Evolutionary conservation across 768 basidiomycete species (phyloP).

Genomic region (Amanita rimosa): DNA sequence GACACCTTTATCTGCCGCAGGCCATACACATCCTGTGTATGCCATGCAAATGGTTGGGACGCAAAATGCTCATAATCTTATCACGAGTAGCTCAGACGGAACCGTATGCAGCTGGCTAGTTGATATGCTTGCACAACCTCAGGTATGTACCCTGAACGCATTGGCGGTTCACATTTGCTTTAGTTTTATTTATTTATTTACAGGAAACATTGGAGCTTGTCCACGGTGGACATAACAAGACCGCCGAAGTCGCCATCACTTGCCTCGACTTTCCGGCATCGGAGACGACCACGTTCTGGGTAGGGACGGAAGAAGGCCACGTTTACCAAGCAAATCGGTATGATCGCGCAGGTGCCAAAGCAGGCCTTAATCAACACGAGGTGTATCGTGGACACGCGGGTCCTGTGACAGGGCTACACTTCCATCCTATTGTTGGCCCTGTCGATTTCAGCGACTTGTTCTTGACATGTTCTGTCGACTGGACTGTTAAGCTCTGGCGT

Average conservation of each 20-base stretch:
- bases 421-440: constrained; percentile 85
- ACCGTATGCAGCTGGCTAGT: constrained; percentile 96
- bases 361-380: constrained; percentile 88
- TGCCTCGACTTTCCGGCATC: constrained; percentile 90
- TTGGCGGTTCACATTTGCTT: not conserved
- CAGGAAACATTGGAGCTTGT: constrained; percentile 91
- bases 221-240: constrained; percentile 90
- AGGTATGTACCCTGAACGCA: constrained; percentile 35
- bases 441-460: constrained; percentile 96
- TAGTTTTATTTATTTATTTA: not conserved
- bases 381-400: constrained; percentile 90
- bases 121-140: constrained; percentile 97
- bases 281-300: constrained; percentile 95
- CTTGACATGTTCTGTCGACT: constrained; percentile 87
- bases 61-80: constrained; percentile 96
- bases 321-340: constrained; percentile 95
- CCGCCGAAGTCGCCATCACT: constrained; percentile 92
- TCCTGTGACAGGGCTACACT: constrained; percentile 89
- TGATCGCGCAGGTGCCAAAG: constrained; percentile 94
- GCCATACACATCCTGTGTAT: constrained; percentile 98
- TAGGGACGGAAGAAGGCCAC: constrained; percentile 97
- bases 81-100: constrained; percentile 95
- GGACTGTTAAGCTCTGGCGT: constrained; percentile 98
- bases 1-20: constrained; percentile 90
- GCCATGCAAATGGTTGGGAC: constrained; percentile 98